These are phyloP conservation scores for Cyberlindnera samutprakarnensis DNA, from an alignment of 805 yeast species.

Conservation along the genomic window DNA sequence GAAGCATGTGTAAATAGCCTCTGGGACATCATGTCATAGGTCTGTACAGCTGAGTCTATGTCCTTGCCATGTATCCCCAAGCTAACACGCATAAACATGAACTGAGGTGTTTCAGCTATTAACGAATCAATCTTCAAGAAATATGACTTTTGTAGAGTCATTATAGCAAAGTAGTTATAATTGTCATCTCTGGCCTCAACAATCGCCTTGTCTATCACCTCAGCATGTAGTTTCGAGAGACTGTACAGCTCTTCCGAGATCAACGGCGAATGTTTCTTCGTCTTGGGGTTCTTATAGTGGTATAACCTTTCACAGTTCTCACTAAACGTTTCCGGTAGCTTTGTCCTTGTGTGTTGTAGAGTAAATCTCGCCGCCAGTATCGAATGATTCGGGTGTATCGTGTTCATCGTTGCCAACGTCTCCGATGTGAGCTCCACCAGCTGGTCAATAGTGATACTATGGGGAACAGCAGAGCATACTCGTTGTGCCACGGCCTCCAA, in stretches of 20 bases:
- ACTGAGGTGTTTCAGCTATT: constrained; percentile 89
- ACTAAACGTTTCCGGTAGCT: constrained; percentile 79
- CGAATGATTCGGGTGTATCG: constrained; percentile 95
- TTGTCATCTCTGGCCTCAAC: constrained; percentile 71
- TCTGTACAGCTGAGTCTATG: constrained; percentile 62
- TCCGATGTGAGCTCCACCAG: constrained; percentile 47
- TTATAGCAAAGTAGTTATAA: constrained; percentile 81
- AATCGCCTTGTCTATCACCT: constrained; percentile 64
- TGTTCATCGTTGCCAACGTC: constrained; percentile 96
- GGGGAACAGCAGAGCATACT: constrained; percentile 3
- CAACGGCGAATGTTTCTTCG: constrained; percentile 50
- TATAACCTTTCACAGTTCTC: constrained; percentile 67
- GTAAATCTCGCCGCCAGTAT: constrained; percentile 92
- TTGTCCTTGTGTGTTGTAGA: constrained; percentile 89
- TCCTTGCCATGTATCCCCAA: constrained; percentile 80
- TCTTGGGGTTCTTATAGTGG: constrained; percentile 74
- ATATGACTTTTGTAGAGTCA: constrained; percentile 84
- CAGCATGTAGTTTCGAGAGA: constrained; percentile 55
- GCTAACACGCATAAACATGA: constrained; percentile 83
- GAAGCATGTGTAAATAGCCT: constrained; percentile 91
- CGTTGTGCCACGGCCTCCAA: constrained; percentile 1
- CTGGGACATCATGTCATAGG: constrained; percentile 82
- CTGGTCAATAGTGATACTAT: constrained; percentile 3
- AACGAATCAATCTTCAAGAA: constrained; percentile 54
- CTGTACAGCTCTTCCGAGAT: constrained; percentile 58